These are phyloP conservation scores for Lepiota venenata DNA, from an alignment of 768 basidiomycete species.

Conservation along the genomic window DNA sequence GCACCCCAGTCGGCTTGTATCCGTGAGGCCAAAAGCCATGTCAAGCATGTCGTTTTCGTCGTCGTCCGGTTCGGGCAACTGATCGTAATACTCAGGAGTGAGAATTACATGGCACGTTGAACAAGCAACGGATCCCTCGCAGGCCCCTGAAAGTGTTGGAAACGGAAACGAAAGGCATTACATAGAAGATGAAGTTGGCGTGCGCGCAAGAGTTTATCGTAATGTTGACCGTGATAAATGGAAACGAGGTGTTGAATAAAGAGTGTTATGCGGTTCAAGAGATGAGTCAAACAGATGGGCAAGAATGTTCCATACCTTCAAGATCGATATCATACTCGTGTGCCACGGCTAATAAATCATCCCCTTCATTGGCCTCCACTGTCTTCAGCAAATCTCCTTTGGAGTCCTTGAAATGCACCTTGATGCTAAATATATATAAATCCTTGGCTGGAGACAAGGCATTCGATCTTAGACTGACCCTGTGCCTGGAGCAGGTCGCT, in stretches of 20 bases:
- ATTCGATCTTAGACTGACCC: conserved; percentile 11
- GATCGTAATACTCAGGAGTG: conserved; percentile 75
- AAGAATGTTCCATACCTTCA: conserved; percentile 62
- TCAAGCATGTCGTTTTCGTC: conserved; percentile 99
- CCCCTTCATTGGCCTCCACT: conserved; percentile 90
- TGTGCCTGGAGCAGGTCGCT: conserved; percentile 15
- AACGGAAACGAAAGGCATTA: not conserved
- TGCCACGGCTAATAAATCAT: conserved; percentile 86
- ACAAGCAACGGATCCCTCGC: conserved; percentile 95
- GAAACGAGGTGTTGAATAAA: not conserved
- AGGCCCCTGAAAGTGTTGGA: conserved; percentile 67
- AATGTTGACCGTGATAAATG: not conserved
- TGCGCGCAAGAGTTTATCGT: not conserved
- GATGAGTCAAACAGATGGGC: not conserved
- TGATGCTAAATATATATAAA: conserved; percentile 57
- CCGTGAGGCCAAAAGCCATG: conserved; percentile 95
- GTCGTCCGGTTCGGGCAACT: conserved; percentile 89
- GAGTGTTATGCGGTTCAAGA: not conserved
- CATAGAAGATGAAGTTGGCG: not conserved
- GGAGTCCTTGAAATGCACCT: conserved; percentile 85
- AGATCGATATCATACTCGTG: conserved; percentile 96
- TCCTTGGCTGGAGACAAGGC: not conserved
- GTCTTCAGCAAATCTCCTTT: conserved; percentile 84
- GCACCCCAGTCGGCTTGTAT: conserved; percentile 83
- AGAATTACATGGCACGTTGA: conserved; percentile 97